Base-by-base conservation (phyloP, 805 yeast genomes). In the Kockiozyma suomiensis region DNA sequence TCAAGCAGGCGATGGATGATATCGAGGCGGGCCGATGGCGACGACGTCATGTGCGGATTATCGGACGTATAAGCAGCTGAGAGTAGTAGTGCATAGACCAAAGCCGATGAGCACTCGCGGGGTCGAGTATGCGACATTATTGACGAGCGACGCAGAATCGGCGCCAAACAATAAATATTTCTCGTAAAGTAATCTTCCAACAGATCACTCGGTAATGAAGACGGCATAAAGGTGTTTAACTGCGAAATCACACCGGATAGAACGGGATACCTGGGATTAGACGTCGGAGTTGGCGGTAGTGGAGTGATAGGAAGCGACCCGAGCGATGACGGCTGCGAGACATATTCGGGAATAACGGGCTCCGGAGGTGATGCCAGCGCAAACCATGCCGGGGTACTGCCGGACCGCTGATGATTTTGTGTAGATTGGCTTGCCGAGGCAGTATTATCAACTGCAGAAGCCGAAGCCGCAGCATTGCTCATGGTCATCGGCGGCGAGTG, bases 41-140 rank as follows among this genome's bases (percentile, higher is more conserved):
- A 60, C 17, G 69, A 56, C 1, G 72, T 64, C 45, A 70, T 52
- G 25, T 56, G 56, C 3, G 73, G 71, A 50, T 70, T 66, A 49
- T 70, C 72, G 10, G 71, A 69, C n/a, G 67, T 65, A 48, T 70
- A 71, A 19, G 70, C 73, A 4, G 73, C 70, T 4, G 72, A 70
- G 28, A 69, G 59, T 26, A 71, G 62, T 54, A 70, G 52, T 2
- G 72, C 65, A 46, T 67, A 66, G 7, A 70, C 57, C 50, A 70
- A 50, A 13, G 73, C 58, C 4, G 66, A 56, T 12, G 70, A 61
- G 30, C 66, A 58, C n/a, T 56, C 25, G 5, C 73, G 60, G 4
- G 69, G 56, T 6, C 57, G 54, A 4, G 38, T 48, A 2, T 49
- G 38, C 3, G 65, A 55, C 21, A 71, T 61, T 13, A 70, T 57